Evolutionary conservation across 495 filamentous ascomycete genomes (phyloP), one percentile per base, ranked within the genome.

Genomic region (Echria macrotheca): DNA sequence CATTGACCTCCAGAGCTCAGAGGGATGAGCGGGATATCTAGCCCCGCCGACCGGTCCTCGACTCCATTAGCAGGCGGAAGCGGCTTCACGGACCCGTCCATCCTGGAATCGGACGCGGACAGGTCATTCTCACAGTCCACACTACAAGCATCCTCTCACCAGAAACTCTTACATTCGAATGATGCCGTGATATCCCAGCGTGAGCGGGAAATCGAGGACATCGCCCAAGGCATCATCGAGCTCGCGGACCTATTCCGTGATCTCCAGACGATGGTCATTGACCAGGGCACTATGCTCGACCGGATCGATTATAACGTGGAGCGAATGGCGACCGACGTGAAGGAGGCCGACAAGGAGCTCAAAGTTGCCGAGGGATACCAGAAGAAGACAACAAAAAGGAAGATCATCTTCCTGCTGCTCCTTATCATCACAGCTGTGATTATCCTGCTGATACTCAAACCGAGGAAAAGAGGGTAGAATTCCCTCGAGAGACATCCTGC

Each of bases 251-350:
- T 98, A 32, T 98, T 98, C 74, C 88, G 91, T 37, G 94, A 97
- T 53, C 69, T 98, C 15, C 94, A 98, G 61, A 81, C 75, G 17
- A 96, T 98, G 90, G 84, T 98, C 47, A 98, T 98, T 50, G 93
- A 98, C 65, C 93, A 98, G 68, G 93, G 93, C 10, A 96, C 89
- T 22, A 89, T 98, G 85, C 79, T 98, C 18, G 93, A 98, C 69
- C 79, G 93, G 28, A 96, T 98, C 59, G 93, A 98, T 63, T 98
- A 96, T 70, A 98, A 98, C 63, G 86, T 98, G 28, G 93, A 98
- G 69, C 75, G 79, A 49, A 96, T 96, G 89, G 81, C 78, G 10
- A 80, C 78, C 19, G 86, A 96, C 58, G 88, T 97, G 24, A 95
- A 95, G 63, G 82, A 76, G 15, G 93, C 93, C 7, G 89, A 93